Base-by-base conservation (phyloP, 139 green algal species). In the Chlorella sp. region DNA sequence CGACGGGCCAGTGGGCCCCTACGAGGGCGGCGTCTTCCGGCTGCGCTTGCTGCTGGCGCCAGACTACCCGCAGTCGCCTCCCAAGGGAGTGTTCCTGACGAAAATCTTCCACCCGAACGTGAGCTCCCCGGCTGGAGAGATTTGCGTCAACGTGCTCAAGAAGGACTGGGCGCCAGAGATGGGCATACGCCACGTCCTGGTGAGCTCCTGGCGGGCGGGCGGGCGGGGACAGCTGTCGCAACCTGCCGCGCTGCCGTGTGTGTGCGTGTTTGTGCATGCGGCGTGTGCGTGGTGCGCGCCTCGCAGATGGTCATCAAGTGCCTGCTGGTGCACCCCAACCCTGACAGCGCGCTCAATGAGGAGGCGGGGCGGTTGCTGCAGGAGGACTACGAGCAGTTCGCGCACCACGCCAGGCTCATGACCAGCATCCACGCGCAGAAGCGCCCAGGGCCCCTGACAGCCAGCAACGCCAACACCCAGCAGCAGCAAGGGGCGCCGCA, bases 31-130 rank as follows among this genome's bases (percentile, higher is more conserved):
- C 2, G 4, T 88, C 5, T 97, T 97, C 74, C 79, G 84, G 26
- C 90, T 96, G 82, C 83, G 85, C 65, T 78, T 93, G 35, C 34
- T 75, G 1, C 31, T 93, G 17, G 75, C 75, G 0, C 0, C 70
- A 10, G 87, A 92, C 69, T 92, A 86, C 63, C 88, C 88, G 3
- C 31, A 71, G 0, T 59, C 68, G 3, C 82, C 88, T 33, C 88
- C 88, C 26, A 80, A 80, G 24, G 74, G 74, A 90, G 49, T 59
- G 32, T 97, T 98, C 74, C 32, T 91, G 5, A 97, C 92, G 3
- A 93, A 94, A 61, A 95, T 98, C n/a, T 99, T 98, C 70, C 95
- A 99, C 75, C 95, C 95, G 2, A 99, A 99, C 74, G 87, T 99
- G 3, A 90, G 89, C 35, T 74, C 84, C 24, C 63, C 62, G 2